Base-by-base conservation (phyloP, 2,329 filamentous ascomycete species). In the Passalora sequoiae region DNA sequence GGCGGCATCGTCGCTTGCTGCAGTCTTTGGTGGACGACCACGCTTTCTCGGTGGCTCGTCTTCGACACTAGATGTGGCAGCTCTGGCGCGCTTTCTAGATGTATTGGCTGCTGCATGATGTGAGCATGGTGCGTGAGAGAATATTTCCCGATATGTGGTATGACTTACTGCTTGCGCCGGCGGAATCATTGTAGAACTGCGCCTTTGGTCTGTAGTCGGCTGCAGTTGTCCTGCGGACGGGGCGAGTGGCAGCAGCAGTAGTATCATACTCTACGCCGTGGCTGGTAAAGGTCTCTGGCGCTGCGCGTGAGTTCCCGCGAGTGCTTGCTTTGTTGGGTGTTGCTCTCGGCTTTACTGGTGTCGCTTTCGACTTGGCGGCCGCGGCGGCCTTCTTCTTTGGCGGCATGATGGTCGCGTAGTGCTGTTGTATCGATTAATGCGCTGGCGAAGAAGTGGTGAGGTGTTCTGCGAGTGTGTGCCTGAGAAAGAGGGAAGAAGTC, bases 1-100 rank as follows among this genome's bases (percentile, higher is more conserved):
- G 20, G 30, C 30, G n/a, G 39, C 30, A 10, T 40, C 35, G 16
- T 33, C n/a, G 20, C 21, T 22, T n/a, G n/a, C 19, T 22, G 40
- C 38, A 20, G n/a, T 10, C 33, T 51, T 51, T 16, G 43, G 40
- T 12, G 45, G 36, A 33, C 60, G 51, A 38, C 59, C 60, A 30
- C 59, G 59, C 51, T 59, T 62, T 51, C 60, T 62, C 4, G 58
- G 49, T 21, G 44, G 42, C 35, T 40, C 36, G n/a, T 29, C 50
- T 21, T n/a, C 40, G 12, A 32, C 43, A 30, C 44, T 44, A 12
- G 24, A 27, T 12, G 24, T 12, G 15, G 46, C 39, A 19, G 46
- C 44, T 13, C 47, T 41, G 16, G 47, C 51, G 22, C 46, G 51
- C 48, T 49, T 53, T 43, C 38, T 46, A 21, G 43, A 25, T n/a